phyloP scores from a whole-genome alignment of 306 rosid species.

The Acacia acuminata region DNA sequence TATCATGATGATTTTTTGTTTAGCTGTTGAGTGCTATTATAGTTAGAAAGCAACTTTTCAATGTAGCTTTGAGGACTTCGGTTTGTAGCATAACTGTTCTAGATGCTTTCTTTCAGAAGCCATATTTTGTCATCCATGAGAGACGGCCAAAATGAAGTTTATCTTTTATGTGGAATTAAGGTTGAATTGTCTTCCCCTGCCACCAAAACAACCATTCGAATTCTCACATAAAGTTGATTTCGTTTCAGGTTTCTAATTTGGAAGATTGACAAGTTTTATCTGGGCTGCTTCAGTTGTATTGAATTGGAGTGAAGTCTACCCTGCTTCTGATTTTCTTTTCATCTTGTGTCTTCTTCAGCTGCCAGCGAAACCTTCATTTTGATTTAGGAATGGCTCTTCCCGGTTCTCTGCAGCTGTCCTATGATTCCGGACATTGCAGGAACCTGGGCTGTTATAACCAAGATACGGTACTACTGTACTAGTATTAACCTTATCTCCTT shows the following conservation, averaged over 20 bases:
- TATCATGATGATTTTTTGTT: neutral
- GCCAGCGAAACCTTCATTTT: constrained; percentile 32
- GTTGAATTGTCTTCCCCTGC: neutral
- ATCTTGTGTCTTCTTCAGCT: constrained; percentile 24
- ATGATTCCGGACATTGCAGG: constrained; percentile 70
- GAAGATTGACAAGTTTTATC: constrained; percentile 25
- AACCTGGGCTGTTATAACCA: constrained; percentile 46
- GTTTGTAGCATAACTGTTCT: neutral
- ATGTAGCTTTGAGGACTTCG: neutral
- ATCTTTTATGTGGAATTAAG: constrained; percentile 1
- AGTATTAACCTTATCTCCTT: neutral
- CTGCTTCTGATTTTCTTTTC: neutral
- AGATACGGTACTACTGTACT: constrained; percentile 66
- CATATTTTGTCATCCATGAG: constrained; percentile 13
- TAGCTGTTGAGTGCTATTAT: neutral
- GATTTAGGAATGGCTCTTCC: constrained; percentile 66
- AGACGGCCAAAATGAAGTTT: neutral
- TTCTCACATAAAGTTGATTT: constrained; percentile 28
- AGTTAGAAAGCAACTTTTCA: neutral
- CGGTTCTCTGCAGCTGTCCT: constrained; percentile 83
- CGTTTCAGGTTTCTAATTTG: constrained; percentile 37
- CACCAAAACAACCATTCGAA: constrained; percentile 4
- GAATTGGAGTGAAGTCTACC: constrained; percentile 33
- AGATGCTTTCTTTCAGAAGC: constrained; percentile 10
- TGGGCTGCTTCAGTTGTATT: constrained; percentile 13